These are phyloP conservation scores for Diplodia intermedia DNA, from an alignment of 2,329 filamentous ascomycete species.

Conservation along the genomic window DNA sequence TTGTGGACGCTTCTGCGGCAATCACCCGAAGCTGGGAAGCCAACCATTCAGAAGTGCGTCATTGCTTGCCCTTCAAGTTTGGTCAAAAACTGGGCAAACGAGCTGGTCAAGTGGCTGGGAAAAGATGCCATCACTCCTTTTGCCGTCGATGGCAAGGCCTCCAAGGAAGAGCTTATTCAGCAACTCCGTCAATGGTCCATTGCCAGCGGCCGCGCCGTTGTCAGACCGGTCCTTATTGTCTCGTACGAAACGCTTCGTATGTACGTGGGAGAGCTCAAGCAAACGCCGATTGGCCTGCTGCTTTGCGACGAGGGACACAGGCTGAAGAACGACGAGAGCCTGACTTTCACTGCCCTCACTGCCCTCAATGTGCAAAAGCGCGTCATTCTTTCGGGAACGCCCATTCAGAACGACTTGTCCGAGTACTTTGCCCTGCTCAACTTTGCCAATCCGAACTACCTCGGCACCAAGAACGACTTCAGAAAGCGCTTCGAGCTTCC, in stretches of 20 bases:
- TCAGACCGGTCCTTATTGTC: conserved; percentile 92
- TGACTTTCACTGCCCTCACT: conserved; percentile 91
- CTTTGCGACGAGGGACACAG: conserved; percentile 97
- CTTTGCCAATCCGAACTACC: conserved; percentile 91
- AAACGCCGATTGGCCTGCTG: conserved; percentile 88
- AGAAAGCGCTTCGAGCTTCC: conserved; percentile 93
- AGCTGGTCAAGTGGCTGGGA: conserved; percentile 94
- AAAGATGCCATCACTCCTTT: conserved; percentile 90
- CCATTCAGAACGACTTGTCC: conserved; percentile 97
- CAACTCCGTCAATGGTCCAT: conserved; percentile 97
- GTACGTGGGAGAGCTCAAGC: conserved; percentile 87
- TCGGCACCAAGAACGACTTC: conserved; percentile 89
- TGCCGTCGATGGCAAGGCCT: conserved; percentile 94
- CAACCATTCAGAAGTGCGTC: conserved; percentile 94
- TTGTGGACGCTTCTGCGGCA: conserved; percentile 98
- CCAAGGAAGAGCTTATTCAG: conserved; percentile 88
- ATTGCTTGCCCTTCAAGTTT: conserved; percentile 96
- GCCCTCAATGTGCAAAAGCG: conserved; percentile 86
- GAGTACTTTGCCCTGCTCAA: conserved; percentile 97
- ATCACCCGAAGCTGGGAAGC: conserved; percentile 90
- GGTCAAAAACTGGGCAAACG: conserved; percentile 97
- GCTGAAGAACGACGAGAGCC: conserved; percentile 94
- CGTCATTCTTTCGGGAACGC: conserved; percentile 94
- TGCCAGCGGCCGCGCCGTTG: conserved; percentile 84
- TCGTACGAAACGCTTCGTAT: conserved; percentile 95